A percentile compares a stretch with the other conserved stretches of the same genome.
phyloP scores from a whole-genome alignment of 345 rosid genomes.

The Cardamine chenopodiifolia region DNA sequence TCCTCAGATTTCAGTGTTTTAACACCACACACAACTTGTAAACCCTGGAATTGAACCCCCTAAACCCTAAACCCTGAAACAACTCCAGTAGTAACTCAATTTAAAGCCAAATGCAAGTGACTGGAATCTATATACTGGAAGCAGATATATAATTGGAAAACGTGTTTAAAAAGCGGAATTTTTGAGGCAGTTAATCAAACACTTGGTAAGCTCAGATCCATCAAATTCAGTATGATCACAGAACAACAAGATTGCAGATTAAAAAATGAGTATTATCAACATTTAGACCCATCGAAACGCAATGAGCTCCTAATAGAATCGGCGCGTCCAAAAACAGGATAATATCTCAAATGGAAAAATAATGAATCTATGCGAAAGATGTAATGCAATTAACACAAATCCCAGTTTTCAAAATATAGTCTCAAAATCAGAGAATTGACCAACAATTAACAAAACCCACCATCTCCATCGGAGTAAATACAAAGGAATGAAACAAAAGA shows the following conservation, averaged over 20 bases:
- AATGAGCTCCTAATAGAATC: not conserved
- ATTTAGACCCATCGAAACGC: not conserved
- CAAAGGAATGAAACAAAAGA: not conserved
- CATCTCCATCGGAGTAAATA: not conserved
- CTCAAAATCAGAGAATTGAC: slow-evolving; percentile 14
- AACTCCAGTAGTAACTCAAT: not conserved
- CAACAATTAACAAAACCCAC: not conserved
- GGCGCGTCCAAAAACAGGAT: not conserved
- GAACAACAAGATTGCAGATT: slow-evolving; percentile 4
- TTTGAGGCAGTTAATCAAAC: slow-evolving; percentile 4
- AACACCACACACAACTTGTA: not conserved
- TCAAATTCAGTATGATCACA: slow-evolving; percentile 16
- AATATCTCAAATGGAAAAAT: not conserved
- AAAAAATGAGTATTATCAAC: not conserved
- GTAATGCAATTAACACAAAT: not conserved
- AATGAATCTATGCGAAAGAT: not conserved
- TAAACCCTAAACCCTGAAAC: slow-evolving; percentile 28
- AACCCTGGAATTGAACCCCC: too few relatives aligned
- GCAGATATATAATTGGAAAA: not conserved
- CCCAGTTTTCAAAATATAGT: not conserved
- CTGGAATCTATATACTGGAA: slow-evolving; percentile 9
- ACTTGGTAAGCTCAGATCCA: slow-evolving; percentile 13
- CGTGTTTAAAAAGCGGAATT: not conserved
- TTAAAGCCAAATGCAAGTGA: not conserved
- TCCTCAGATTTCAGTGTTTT: not conserved